Percentiles rank a stretch among this genome's conserved stretches.
Conservation (phyloP, 1,284 basidiomycete species). For the Peniophora sp. region DNA sequence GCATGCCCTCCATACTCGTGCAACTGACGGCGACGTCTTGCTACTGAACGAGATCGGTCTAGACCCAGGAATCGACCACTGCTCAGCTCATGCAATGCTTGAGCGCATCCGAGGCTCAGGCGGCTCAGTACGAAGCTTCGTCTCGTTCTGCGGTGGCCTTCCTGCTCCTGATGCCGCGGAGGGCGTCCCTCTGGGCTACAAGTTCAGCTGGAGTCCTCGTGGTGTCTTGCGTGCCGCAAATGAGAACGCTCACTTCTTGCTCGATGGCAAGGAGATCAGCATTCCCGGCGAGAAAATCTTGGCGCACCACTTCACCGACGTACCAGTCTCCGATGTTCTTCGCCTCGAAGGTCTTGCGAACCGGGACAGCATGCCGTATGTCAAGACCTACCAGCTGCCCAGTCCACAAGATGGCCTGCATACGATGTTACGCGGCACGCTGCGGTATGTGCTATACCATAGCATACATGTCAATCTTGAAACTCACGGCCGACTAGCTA, state of each 20-base stretch:
- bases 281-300: slow-evolving; percentile 54
- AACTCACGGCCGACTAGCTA: slow-evolving; percentile 43
- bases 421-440: slow-evolving; percentile 80
- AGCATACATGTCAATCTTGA: not conserved
- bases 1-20: slow-evolving; percentile 61
- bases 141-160: slow-evolving; percentile 90
- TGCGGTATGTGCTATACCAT: slow-evolving; percentile 44
- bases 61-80: slow-evolving; percentile 95
- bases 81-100: slow-evolving; percentile 79
- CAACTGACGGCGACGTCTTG: slow-evolving; percentile 59
- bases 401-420: slow-evolving; percentile 31
- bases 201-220: slow-evolving; percentile 92
- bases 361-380: slow-evolving; percentile 78
- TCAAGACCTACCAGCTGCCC: slow-evolving; percentile 62
- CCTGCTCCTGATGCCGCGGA: slow-evolving; percentile 67
- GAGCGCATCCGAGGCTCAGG: slow-evolving; percentile 45
- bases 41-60: slow-evolving; percentile 91
- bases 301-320: slow-evolving; percentile 48
- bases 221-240: slow-evolving; percentile 82
- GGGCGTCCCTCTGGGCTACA: slow-evolving; percentile 76
- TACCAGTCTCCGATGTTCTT: slow-evolving; percentile 64
- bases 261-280: slow-evolving; percentile 47
- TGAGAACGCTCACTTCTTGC: slow-evolving; percentile 70
- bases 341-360: slow-evolving; percentile 87
- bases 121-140: slow-evolving; percentile 48